Evolutionary conservation across 1,284 basidiomycete species (phyloP).

Genomic region (Singerocomus inundabilis): DNA sequence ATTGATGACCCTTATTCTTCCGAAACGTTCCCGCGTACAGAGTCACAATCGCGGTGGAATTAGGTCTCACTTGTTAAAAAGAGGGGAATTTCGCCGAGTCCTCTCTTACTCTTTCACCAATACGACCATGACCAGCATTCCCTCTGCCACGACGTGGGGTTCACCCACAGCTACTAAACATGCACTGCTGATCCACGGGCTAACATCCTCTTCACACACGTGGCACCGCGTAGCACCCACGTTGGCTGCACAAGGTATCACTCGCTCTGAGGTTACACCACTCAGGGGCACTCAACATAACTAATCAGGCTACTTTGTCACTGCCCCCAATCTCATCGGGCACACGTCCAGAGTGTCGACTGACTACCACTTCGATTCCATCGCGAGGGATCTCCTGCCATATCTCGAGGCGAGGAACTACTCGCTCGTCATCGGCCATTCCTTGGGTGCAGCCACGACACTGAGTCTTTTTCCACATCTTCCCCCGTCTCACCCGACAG

Average conservation of each 20-base stretch:
- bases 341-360: constrained; percentile 16
- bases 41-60: too few species aligned
- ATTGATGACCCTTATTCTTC: too few species aligned
- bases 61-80: too few species aligned
- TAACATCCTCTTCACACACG: constrained; percentile 24
- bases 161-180: constrained; percentile 18
- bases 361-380: constrained; percentile 16
- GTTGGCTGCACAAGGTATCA: constrained; percentile 23
- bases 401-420: constrained; percentile 20
- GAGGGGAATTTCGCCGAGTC: neutral
- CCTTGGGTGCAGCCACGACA: constrained; percentile 15
- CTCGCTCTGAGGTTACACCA: too few species aligned
- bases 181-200: constrained; percentile 23
- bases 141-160: constrained; percentile 23
- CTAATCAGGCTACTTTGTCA: constrained; percentile 24
- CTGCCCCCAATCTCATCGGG: constrained; percentile 26
- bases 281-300: neutral
- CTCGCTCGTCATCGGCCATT: constrained; percentile 26
- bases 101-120: neutral
- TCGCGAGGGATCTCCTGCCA: constrained; percentile 23
- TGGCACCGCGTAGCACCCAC: constrained; percentile 22
- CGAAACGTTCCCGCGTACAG: too few species aligned
- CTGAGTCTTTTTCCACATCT: constrained; percentile 21
- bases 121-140: constrained; percentile 6
- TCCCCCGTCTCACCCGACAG: constrained; percentile 11